Conservation (phyloP, 345 rosid genomes). For the Gossypium thurberi region DNA sequence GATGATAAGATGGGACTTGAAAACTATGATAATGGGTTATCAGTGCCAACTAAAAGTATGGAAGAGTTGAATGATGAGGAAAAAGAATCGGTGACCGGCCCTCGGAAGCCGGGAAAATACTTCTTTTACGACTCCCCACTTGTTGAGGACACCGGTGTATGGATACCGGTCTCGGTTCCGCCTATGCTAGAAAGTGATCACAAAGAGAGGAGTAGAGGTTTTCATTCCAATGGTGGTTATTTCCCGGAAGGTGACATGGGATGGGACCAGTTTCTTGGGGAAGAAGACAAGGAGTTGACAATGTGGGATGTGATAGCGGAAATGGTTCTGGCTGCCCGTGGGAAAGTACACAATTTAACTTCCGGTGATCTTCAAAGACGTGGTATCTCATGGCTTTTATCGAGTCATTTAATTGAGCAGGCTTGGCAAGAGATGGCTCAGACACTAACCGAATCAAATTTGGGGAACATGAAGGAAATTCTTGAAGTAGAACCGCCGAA, state of each 20-base stretch:
- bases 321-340: conserved; percentile 78
- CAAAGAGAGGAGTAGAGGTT: conserved; percentile 62
- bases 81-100: conserved; percentile 12
- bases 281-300: conserved; percentile 70
- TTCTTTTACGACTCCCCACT: conserved; percentile 74
- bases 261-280: conserved; percentile 51
- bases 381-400: conserved; percentile 47
- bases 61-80: conserved; percentile 11
- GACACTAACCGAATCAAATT: conserved; percentile 68
- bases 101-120: conserved; percentile 52
- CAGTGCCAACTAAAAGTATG: not conserved
- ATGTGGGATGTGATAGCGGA: conserved; percentile 94
- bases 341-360: conserved; percentile 69
- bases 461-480: conserved; percentile 56
- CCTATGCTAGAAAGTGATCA: conserved; percentile 66
- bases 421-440: conserved; percentile 98
- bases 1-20: conserved; percentile 14
- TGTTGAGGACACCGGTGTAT: conserved; percentile 80
- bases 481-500: conserved; percentile 83
- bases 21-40: conserved; percentile 16
- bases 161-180: conserved; percentile 98
- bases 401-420: conserved; percentile 69
- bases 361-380: conserved; percentile 48
- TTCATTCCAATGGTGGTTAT: conserved; percentile 62
- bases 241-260: conserved; percentile 94